Base-by-base conservation (phyloP, 2,329 filamentous ascomycete genomes). In the Botryotinia narcissicola region DNA sequence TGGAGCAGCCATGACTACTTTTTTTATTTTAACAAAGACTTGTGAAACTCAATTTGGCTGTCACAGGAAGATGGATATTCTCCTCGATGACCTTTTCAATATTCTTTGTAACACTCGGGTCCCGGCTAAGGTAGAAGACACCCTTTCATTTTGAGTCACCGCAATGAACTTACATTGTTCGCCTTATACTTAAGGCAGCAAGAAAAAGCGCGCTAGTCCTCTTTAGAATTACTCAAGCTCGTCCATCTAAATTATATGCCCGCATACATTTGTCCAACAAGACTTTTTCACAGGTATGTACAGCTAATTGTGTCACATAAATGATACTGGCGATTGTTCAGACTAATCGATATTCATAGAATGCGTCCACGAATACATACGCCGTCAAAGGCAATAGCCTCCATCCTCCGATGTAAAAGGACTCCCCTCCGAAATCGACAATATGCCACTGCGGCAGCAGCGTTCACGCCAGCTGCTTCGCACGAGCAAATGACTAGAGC, bases 281-380 rank as follows among this genome's bases (percentile, higher is more conserved):
- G 68, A 40, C 54, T 54, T 71, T 70, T 71, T 20, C 32, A 29
- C 64, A 75, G 62, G 74, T 77, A 62, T 72, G 75, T 37, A 44
- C 29, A 74, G 32, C 32, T 44, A 74, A 74, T 74, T 61, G 29
- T 66, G 16, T 14, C n/a, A 44, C 9, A 51, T 25, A 9, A 29
- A 22, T 32, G 42, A 25, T 25, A 20, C 25, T 29, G n/a, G 32
- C 4, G 44, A 32, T 64, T 16, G 29, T 35, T 74, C 32, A 70
- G 44, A n/a, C 68, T 70, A 54, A 63, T 29, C 10, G 16, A 42
- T 10, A 48, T 22, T 48, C 32, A 46, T 72, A 81, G 80, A 80
- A 89, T 89, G 88, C 85, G 86, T 75, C 87, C 87, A 61, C 84
- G 87, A 80, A 80, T 80, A 78, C 78, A 79, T 61, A 75, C 77